A percentile compares a stretch with the other conserved stretches of the same genome.
Evolutionary conservation across 192 early-diverging fungal species (phyloP).

Genomic region (Coemansia sp.): DNA sequence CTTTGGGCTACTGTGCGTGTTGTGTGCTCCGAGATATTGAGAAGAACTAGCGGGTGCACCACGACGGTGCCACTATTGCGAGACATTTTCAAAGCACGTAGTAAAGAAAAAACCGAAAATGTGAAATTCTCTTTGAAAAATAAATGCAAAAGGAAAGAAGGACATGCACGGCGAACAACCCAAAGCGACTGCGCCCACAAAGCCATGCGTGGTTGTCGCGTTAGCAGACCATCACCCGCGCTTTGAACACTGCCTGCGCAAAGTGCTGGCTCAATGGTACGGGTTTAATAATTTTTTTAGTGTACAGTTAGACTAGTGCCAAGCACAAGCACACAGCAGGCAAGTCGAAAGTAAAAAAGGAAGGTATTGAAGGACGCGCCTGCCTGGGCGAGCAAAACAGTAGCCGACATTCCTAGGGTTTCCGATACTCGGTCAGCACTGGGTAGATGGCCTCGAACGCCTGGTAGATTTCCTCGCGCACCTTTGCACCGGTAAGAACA

Average conservation of each 20-base stretch:
- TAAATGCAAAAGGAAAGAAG: not conserved
- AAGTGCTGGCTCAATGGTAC: no score
- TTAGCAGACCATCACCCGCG: no score
- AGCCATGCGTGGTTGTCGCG: no score
- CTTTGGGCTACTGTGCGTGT: conserved; percentile 35
- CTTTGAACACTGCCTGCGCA: no score
- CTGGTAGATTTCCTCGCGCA: conserved; percentile 96
- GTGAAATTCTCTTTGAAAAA: not conserved
- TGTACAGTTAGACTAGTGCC: conserved; percentile 2
- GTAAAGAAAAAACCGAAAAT: not conserved
- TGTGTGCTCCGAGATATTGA: conserved; percentile 47
- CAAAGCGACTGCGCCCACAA: not conserved
- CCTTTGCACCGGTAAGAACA: conserved; percentile 98
- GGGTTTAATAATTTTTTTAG: no score
- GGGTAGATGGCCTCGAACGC: conserved; percentile 98
- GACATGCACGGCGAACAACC: not conserved
- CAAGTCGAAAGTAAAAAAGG: not conserved
- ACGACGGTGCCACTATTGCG: conserved; percentile 21
- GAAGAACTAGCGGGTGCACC: conserved; percentile 44
- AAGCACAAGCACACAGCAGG: no score
- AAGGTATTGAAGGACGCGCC: not conserved
- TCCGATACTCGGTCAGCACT: conserved; percentile 84
- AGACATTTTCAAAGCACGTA: not conserved
- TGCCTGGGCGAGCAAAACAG: not conserved
- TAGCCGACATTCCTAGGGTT: conserved; percentile 45